These are phyloP conservation scores for Xylaria sp. DNA, from an alignment of 2,329 filamentous ascomycete genomes.

Conservation along the genomic window DNA sequence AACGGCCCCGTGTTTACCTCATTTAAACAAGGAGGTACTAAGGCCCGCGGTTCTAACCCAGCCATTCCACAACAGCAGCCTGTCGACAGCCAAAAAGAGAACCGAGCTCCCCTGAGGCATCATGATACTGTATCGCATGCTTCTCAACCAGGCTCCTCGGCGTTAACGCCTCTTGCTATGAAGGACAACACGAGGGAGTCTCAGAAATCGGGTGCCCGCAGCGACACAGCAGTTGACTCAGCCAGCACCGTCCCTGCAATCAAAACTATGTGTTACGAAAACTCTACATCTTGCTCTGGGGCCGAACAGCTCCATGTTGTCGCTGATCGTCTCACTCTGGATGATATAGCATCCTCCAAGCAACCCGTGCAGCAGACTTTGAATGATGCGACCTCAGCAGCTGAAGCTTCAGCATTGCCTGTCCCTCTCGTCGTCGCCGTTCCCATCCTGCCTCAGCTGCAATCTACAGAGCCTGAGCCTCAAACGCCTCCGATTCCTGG, in stretches of 20 bases:
- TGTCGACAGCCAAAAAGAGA: slow-evolving; percentile 41
- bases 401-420: slow-evolving; percentile 43
- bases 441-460: slow-evolving; percentile 39
- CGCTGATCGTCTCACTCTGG: slow-evolving; percentile 44
- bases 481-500: slow-evolving; percentile 37
- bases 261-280: slow-evolving; percentile 33
- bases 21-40: slow-evolving; percentile 35
- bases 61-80: slow-evolving; percentile 26
- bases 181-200: slow-evolving; percentile 39
- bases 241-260: slow-evolving; percentile 35
- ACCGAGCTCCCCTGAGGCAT: slow-evolving; percentile 25
- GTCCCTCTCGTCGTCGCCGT: slow-evolving; percentile 45
- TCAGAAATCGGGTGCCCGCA: slow-evolving; percentile 50
- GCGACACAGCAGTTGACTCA: slow-evolving; percentile 33
- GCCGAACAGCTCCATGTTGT: slow-evolving; percentile 38
- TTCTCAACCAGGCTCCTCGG: slow-evolving; percentile 31
- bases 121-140: slow-evolving; percentile 26
- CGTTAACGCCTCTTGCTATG: slow-evolving; percentile 39
- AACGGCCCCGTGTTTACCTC: slow-evolving; percentile 39
- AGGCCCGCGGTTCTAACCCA: slow-evolving; percentile 29
- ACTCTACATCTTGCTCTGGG: slow-evolving; percentile 12
- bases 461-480: slow-evolving; percentile 33
- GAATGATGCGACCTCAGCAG: slow-evolving; percentile 37
- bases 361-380: slow-evolving; percentile 33
- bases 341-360: slow-evolving; percentile 35